phyloP scores from a whole-genome alignment of 805 yeast species.

The Candida ipomoeae region DNA sequence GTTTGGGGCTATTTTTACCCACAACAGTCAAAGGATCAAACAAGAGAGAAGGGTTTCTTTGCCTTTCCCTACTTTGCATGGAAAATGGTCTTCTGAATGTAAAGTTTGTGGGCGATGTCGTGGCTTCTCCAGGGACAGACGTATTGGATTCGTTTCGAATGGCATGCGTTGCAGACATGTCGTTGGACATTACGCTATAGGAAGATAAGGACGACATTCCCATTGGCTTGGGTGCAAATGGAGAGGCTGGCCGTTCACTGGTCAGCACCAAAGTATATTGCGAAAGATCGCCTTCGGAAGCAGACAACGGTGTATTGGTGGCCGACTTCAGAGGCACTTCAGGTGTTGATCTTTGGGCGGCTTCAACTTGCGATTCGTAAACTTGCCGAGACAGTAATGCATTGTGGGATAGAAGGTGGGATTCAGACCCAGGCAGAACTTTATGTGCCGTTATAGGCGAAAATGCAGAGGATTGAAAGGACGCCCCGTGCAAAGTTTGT shows the following conservation, averaged over 20 bases:
- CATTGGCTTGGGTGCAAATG: not conserved
- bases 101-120: not conserved
- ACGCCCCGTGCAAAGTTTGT: not conserved
- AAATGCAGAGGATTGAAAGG: not conserved
- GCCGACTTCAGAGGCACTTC: not conserved
- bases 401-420: not conserved
- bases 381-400: not conserved
- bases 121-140: not conserved
- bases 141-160: not conserved
- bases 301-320: not conserved
- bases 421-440: not conserved
- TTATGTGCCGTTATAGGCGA: not conserved
- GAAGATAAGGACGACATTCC: not conserved
- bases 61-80: not conserved
- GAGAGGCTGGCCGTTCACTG: not conserved
- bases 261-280: not conserved
- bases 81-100: conserved; percentile 3
- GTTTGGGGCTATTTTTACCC: not conserved
- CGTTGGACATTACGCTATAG: not conserved
- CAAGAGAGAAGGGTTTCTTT: conserved; percentile 3
- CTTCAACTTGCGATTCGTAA: not conserved
- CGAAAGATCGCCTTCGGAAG: not conserved
- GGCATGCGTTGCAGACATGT: not conserved
- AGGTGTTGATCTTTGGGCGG: not conserved
- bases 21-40: conserved; percentile 4